These are phyloP conservation scores for Gracilaria gracilis DNA, from an alignment of 23 red algal species.

Conservation along the genomic window DNA sequence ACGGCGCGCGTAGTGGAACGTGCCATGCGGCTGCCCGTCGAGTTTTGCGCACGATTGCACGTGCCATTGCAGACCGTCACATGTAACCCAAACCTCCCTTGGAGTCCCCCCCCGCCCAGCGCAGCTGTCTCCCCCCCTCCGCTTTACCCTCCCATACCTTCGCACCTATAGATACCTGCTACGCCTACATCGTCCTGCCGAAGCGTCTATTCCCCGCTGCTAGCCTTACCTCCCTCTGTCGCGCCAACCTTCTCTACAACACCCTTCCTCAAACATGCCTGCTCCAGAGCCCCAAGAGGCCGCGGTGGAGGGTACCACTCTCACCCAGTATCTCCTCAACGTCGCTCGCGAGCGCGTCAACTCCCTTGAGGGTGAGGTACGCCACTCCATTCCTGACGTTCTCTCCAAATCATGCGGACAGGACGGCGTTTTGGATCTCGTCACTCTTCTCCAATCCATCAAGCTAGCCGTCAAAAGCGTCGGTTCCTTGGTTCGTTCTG, in stretches of 20 bases:
- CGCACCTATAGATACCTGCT: background rate
- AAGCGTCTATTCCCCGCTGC: too few species aligned
- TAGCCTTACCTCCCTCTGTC: too few species aligned
- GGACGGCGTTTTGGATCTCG: constrained; percentile 72
- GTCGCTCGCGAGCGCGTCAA: constrained; percentile 65
- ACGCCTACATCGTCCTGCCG: background rate
- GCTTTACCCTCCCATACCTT: background rate
- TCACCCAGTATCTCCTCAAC: constrained; percentile 68
- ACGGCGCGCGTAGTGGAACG: background rate
- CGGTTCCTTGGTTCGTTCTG: constrained; percentile 73
- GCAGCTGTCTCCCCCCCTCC: too few species aligned
- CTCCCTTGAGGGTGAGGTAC: constrained; percentile 75
- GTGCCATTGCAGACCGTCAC: background rate
- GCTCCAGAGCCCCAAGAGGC: constrained; percentile 25
- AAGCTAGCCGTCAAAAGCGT: constrained; percentile 86
- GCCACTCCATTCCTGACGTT: constrained; percentile 54
- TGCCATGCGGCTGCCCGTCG: background rate
- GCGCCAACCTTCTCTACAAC: background rate
- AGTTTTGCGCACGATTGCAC: background rate
- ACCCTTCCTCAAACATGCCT: background rate
- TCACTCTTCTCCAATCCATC: constrained; percentile 87
- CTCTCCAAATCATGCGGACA: background rate
- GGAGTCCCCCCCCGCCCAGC: too few species aligned
- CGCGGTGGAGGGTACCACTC: constrained; percentile 60
- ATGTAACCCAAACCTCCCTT: background rate